Evolutionary conservation across 2,329 filamentous ascomycete species (phyloP).

Genomic region (Pseudocercospora cruenta): DNA sequence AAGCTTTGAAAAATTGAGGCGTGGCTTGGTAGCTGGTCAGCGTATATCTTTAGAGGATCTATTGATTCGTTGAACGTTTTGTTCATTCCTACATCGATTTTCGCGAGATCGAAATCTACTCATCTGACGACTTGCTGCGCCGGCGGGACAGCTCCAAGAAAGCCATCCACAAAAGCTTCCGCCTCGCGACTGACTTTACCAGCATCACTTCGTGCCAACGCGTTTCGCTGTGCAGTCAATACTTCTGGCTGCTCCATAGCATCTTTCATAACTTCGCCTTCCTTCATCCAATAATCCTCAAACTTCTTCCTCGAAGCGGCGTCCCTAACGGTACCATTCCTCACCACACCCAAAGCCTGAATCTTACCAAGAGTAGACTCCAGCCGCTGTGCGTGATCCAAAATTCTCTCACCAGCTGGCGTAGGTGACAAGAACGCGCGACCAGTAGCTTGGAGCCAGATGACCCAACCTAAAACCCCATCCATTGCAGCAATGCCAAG

Average conservation of each 20-base stretch:
- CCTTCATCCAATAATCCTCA: constrained; percentile 78
- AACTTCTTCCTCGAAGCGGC: constrained; percentile 67
- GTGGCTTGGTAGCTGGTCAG: not conserved
- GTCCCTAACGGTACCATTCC: constrained; percentile 79
- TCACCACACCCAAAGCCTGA: constrained; percentile 72
- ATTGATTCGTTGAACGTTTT: not conserved
- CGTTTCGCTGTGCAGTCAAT: constrained; percentile 70
- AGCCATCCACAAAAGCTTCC: constrained; percentile 57
- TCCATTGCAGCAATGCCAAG: constrained; percentile 69
- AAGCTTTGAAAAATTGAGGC: not conserved
- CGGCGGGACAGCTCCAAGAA: not conserved
- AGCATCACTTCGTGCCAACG: constrained; percentile 67
- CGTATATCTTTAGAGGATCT: not conserved
- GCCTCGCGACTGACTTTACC: constrained; percentile 64
- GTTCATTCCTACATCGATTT: not conserved
- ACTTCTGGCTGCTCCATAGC: constrained; percentile 81
- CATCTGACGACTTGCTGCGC: not conserved
- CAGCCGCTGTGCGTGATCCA: constrained; percentile 60
- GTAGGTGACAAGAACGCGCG: constrained; percentile 71
- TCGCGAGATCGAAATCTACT: not conserved
- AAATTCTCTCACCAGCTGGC: constrained; percentile 67
- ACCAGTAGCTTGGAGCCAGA: constrained; percentile 80
- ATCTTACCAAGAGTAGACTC: constrained; percentile 67
- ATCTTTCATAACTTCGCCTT: constrained; percentile 71
- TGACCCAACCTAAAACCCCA: constrained; percentile 61